These are phyloP conservation scores for Annulohypoxylon maeteangense DNA, from an alignment of 495 filamentous ascomycete genomes.

Conservation along the genomic window DNA sequence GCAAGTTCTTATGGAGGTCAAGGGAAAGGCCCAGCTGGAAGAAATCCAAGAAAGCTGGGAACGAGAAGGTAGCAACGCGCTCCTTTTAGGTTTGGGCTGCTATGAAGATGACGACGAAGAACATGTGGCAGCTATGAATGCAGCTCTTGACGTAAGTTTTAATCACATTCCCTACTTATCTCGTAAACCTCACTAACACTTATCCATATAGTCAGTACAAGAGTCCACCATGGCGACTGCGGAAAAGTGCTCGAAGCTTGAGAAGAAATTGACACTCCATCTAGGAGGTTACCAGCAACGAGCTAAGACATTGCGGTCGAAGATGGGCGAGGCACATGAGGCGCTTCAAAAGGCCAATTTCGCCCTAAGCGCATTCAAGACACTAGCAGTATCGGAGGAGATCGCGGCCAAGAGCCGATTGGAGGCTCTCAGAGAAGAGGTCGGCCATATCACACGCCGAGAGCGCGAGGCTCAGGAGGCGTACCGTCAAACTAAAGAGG, in stretches of 20 bases:
- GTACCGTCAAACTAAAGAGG: slow-evolving; percentile 78
- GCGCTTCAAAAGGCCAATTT: slow-evolving; percentile 77
- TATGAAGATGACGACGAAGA: slow-evolving; percentile 80
- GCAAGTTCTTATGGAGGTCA: slow-evolving; percentile 78
- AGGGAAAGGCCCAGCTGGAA: slow-evolving; percentile 65
- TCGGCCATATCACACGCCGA: slow-evolving; percentile 80
- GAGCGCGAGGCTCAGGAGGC: slow-evolving; percentile 92
- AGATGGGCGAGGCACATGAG: slow-evolving; percentile 81
- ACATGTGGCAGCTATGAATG: slow-evolving; percentile 66
- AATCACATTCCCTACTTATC: neutral
- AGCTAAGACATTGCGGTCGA: slow-evolving; percentile 79
- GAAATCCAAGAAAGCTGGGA: slow-evolving; percentile 77
- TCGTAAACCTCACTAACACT: slow-evolving; percentile 47
- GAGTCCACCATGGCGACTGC: slow-evolving; percentile 75
- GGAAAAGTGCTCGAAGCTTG: slow-evolving; percentile 81
- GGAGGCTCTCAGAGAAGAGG: slow-evolving; percentile 82
- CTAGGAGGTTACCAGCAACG: slow-evolving; percentile 92
- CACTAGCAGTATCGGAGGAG: slow-evolving; percentile 80
- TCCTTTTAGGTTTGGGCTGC: slow-evolving; percentile 78
- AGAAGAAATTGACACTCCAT: slow-evolving; percentile 91
- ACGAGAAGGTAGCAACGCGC: slow-evolving; percentile 64
- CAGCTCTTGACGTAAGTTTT: slow-evolving; percentile 72
- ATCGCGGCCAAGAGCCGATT: slow-evolving; percentile 76
- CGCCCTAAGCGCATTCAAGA: slow-evolving; percentile 79
- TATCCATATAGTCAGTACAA: slow-evolving; percentile 69